Evolutionary conservation across 768 basidiomycete genomes (phyloP).

Genomic region (Favolaschia claudopus): DNA sequence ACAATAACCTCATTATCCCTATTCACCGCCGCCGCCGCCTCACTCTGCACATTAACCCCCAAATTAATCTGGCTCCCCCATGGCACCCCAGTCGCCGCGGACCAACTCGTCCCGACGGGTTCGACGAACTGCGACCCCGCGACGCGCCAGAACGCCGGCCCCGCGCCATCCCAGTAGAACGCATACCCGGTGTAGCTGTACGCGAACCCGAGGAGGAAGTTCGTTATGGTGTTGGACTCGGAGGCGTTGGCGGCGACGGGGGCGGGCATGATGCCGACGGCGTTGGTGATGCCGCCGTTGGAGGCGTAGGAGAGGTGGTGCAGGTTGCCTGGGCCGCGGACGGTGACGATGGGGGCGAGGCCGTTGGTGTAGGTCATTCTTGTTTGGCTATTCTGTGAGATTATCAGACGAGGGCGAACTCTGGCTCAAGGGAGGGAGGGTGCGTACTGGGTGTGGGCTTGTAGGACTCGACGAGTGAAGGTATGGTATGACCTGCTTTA

Average conservation of each 20-base stretch:
- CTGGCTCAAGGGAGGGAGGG: too few relatives aligned
- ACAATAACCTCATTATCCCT: too few relatives aligned
- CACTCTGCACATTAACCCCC: background rate
- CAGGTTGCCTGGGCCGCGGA: background rate
- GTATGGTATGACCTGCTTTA: too few relatives aligned
- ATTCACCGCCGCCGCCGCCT: too few relatives aligned
- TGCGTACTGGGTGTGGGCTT: too few relatives aligned
- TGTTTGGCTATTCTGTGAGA: too few relatives aligned
- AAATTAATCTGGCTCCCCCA: background rate
- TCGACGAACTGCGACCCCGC: background rate
- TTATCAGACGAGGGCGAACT: too few relatives aligned
- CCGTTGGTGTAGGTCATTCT: background rate
- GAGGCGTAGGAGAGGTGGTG: background rate
- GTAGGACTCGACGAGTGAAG: too few relatives aligned
- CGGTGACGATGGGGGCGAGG: background rate
- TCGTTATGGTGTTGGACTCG: background rate
- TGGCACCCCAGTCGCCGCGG: background rate
- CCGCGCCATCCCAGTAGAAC: conserved; percentile 9
- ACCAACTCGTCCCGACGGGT: conserved; percentile 9
- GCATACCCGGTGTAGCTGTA: background rate
- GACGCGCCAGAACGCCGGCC: background rate
- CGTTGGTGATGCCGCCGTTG: background rate
- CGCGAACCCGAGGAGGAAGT: conserved; percentile 7
- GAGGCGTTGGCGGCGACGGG: background rate
- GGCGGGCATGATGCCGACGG: background rate